A percentile compares a stretch with the other conserved stretches of the same genome.
These are phyloP conservation scores for Entomophthora muscae DNA, from an alignment of 371 early-diverging fungal genomes.

Conservation along the genomic window DNA sequence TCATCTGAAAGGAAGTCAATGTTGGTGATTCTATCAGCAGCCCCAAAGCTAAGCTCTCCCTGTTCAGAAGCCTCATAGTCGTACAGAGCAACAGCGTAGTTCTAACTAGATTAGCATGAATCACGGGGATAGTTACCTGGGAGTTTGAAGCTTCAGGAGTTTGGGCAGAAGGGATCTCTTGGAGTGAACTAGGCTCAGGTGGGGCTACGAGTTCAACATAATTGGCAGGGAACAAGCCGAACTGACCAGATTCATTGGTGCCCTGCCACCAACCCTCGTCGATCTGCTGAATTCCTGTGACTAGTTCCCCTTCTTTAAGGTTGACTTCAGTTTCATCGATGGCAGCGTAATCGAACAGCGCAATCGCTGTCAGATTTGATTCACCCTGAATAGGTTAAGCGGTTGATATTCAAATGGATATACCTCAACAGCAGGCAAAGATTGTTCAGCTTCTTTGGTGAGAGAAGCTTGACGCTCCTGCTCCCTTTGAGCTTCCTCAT, in stretches of 20 bases:
- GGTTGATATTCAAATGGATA: neutral
- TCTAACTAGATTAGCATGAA: neutral
- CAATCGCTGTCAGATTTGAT: slow-evolving; percentile 11
- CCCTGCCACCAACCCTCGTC: slow-evolving; percentile 83
- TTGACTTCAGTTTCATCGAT: slow-evolving; percentile 46
- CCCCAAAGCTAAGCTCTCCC: slow-evolving; percentile 67
- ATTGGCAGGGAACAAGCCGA: slow-evolving; percentile 70
- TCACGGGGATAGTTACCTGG: neutral
- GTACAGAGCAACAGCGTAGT: slow-evolving; percentile 45
- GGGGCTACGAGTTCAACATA: slow-evolving; percentile 35
- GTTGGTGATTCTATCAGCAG: slow-evolving; percentile 52
- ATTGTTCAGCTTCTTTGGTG: neutral
- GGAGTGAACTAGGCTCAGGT: neutral
- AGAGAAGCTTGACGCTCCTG: neutral
- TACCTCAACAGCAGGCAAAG: no score
- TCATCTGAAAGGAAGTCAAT: slow-evolving; percentile 73
- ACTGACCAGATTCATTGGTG: slow-evolving; percentile 18
- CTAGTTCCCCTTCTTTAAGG: slow-evolving; percentile 45
- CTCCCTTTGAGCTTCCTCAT: neutral
- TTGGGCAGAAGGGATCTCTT: neutral
- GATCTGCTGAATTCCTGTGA: slow-evolving; percentile 47
- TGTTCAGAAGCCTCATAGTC: slow-evolving; percentile 77
- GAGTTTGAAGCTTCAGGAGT: neutral
- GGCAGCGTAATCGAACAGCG: slow-evolving; percentile 47
- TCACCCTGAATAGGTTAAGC: neutral